These are phyloP conservation scores for Blastobotrys buckinghamii DNA, from an alignment of 1,139 yeast genomes.

Conservation along the genomic window DNA sequence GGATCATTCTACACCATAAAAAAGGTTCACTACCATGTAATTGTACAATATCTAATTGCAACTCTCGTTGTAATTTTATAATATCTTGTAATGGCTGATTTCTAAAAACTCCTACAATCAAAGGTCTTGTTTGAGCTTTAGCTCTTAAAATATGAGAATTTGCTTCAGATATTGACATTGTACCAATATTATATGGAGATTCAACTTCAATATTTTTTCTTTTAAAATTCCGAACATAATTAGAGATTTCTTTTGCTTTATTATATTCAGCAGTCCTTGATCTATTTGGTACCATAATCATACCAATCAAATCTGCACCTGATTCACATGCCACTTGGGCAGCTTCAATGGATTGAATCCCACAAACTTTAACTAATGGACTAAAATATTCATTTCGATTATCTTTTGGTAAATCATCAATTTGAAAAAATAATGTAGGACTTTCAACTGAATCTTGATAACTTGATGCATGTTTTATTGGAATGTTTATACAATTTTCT, in stretches of 20 bases:
- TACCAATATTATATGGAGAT: background rate
- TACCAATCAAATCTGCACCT: conserved; percentile 77
- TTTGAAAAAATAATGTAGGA: conserved; percentile 4
- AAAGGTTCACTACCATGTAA: conserved; percentile 82
- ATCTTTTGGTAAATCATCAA: conserved; percentile 9
- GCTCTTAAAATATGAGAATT: conserved; percentile 19
- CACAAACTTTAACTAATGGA: conserved; percentile 71
- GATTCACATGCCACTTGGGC: conserved; percentile 60
- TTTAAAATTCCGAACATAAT: conserved; percentile 23
- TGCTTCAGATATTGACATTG: conserved; percentile 20
- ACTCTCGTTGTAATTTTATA: conserved; percentile 39
- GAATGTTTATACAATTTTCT: background rate
- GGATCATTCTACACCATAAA: conserved; percentile 44
- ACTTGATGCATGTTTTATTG: background rate
- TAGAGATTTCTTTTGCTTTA: conserved; percentile 51
- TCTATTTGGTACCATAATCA: conserved; percentile 79
- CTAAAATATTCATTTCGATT: background rate
- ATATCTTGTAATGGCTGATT: conserved; percentile 72
- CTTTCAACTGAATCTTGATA: background rate
- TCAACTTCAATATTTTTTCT: background rate
- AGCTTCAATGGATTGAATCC: conserved; percentile 56
- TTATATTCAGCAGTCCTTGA: conserved; percentile 58
- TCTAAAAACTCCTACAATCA: conserved; percentile 82
- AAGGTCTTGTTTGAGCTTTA: conserved; percentile 48
- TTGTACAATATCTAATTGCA: conserved; percentile 72